These are phyloP conservation scores for Pistacia vera DNA, from an alignment of 345 rosid species.

Conservation along the genomic window DNA sequence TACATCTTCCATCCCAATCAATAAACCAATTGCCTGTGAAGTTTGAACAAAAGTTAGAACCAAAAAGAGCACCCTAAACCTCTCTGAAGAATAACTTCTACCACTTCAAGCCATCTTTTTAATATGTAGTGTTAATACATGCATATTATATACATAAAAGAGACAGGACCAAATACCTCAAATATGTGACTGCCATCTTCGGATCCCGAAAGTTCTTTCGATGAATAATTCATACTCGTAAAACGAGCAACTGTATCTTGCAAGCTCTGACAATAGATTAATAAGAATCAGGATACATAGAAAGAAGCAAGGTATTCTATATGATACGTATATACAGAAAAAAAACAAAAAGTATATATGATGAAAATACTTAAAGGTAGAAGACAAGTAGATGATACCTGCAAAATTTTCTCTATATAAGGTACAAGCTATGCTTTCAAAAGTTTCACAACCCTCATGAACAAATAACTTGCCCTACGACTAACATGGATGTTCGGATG, in stretches of 20 bases:
- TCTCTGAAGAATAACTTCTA: not conserved
- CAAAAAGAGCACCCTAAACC: not conserved
- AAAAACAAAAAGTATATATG: not conserved
- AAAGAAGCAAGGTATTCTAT: not conserved
- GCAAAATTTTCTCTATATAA: constrained; percentile 79
- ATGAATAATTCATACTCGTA: constrained; percentile 52
- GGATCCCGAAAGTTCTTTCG: constrained; percentile 57
- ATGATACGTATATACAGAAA: constrained; percentile 1
- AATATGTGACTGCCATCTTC: constrained; percentile 92
- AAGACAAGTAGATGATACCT: constrained; percentile 43
- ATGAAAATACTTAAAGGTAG: not conserved
- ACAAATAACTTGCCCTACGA: constrained; percentile 87
- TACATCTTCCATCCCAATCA: constrained; percentile 92
- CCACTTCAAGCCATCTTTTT: not conserved
- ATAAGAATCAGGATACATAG: constrained; percentile 17
- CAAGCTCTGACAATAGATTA: constrained; percentile 55
- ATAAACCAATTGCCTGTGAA: constrained; percentile 82
- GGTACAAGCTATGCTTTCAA: constrained; percentile 91
- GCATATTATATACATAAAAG: constrained; percentile 6
- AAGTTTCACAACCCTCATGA: constrained; percentile 85
- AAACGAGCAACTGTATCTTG: constrained; percentile 75
- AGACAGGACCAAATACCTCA: constrained; percentile 56
- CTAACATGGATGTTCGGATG: constrained; percentile 80
- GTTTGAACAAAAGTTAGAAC: constrained; percentile 2
- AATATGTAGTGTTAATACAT: not conserved